Evolutionary conservation across 225 moss, liverwort and hornwort genomes (phyloP), one percentile per base, ranked within the genome.

Genomic region (Pseudoscleropodium purum): DNA sequence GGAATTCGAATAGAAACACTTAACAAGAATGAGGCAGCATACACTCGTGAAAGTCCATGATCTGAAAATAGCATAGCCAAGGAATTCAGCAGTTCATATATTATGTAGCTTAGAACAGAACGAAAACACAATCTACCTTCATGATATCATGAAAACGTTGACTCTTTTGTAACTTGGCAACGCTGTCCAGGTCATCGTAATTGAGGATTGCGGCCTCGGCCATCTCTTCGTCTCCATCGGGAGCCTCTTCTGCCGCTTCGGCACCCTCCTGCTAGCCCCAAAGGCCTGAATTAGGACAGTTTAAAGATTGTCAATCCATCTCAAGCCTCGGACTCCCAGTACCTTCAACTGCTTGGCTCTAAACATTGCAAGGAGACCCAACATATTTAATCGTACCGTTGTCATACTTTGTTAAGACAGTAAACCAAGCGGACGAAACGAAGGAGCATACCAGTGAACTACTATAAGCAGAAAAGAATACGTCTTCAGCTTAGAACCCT

Each of bases 111-210:
- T 26, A 66, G 37, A 84, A 45, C 49, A 54, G 74, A 84, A 80
- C 41, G 43, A 47, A 87, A 66, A 57, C 70, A 84, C 36, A 47
- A 31, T 57, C 45, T 75, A 97, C 97, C 95, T 96, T 96, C 96
- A 96, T 96, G 79, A 97, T 96, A 91, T 97, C 97, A 84, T 93
- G 90, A 90, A 95, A 99, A 11, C 96, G 95, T 41, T 95, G 93
- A 57, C 97, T 96, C 89, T 94, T 99, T 89, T 99, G 97, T 87
- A 97, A 91, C 91, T 96, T 99, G 68, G 99, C 99, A 41, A 97
- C 95, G 69, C 91, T 93, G 92, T 97, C 99, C 81, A 99, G 87
- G 87, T 99, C 95, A 86, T 97, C 96, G 74, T 95, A 99, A 84
- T 94, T 96, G 30, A 96, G 93, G 43, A 94, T 87, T 91, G 95